Evolutionary conservation across 1,139 yeast species (phyloP).

Genomic region (Magnusiomyces magnusii): DNA sequence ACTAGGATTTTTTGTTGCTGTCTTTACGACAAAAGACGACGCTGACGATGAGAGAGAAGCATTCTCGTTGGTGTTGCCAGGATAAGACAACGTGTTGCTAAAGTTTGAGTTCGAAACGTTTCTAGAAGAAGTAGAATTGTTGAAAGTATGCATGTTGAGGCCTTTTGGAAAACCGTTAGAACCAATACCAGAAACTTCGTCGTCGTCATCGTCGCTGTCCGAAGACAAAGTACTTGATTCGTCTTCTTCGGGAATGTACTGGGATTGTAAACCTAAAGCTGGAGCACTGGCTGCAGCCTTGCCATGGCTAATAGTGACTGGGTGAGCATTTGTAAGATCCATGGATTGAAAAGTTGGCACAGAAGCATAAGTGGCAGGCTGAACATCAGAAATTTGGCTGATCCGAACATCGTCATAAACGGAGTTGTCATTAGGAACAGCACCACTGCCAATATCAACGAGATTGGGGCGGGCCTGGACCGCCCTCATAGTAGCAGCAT

Average conservation of each 20-base stretch:
- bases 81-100: neutral
- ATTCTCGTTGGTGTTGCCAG: neutral
- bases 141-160: neutral
- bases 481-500: slow-evolving; percentile 28
- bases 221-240: slow-evolving; percentile 1
- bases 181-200: neutral
- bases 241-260: slow-evolving; percentile 9
- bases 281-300: neutral
- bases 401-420: neutral
- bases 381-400: neutral
- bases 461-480: slow-evolving; percentile 30
- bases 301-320: slow-evolving; percentile 9
- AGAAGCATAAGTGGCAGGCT: slow-evolving; percentile 2
- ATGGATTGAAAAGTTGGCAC: neutral
- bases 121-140: neutral
- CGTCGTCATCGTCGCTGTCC: slow-evolving; percentile 6
- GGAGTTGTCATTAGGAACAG: too few relatives aligned
- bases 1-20: too few relatives aligned
- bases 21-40: too few relatives aligned
- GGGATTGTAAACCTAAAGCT: slow-evolving; percentile 9
- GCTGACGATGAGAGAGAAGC: neutral
- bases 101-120: neutral
- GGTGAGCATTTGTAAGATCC: slow-evolving; percentile 8
- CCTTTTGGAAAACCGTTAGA: neutral
- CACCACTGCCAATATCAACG: slow-evolving; percentile 26